Percentiles rank a stretch among this genome's conserved stretches.
Evolutionary conservation across 148 eudicot genomes (phyloP).

Genomic region (Rhododendron mucronatum): DNA sequence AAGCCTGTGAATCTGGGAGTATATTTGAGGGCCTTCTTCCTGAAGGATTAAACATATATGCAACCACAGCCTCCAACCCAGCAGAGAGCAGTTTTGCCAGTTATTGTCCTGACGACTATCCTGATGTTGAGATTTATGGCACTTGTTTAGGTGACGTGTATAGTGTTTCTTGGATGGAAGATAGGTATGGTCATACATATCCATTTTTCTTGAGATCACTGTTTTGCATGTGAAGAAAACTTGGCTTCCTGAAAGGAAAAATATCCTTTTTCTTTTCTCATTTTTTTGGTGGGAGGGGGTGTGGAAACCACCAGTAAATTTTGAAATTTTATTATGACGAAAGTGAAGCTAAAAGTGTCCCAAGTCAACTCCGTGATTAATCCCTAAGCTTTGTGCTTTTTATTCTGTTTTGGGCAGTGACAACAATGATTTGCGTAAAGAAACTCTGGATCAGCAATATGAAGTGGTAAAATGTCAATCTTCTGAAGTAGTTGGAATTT

Average conservation of each 20-base stretch:
- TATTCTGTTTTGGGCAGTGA: conserved; percentile 10
- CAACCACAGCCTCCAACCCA: conserved; percentile 77
- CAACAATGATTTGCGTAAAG: neutral
- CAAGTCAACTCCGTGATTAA: neutral
- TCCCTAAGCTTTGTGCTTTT: neutral
- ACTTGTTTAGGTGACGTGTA: conserved; percentile 90
- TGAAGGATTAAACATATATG: conserved; percentile 66
- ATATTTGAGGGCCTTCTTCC: conserved; percentile 86
- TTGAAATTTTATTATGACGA: neutral
- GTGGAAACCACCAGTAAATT: neutral
- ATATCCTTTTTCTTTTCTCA: neutral
- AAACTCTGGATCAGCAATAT: conserved; percentile 13
- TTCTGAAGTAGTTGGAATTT: neutral
- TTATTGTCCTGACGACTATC: conserved; percentile 78
- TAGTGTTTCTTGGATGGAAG: conserved; percentile 96
- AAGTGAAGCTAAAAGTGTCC: neutral
- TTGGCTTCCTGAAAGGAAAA: neutral
- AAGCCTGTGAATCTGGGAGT: conserved; percentile 96
- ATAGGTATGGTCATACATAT: conserved; percentile 39
- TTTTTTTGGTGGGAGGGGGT: neutral
- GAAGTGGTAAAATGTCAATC: neutral
- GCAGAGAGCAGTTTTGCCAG: conserved; percentile 80
- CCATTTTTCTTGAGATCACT: neutral
- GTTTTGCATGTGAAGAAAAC: neutral
- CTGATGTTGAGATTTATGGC: conserved; percentile 59